Base-by-base conservation (phyloP, 164 flowering plant genomes). In the Aristolochia fimbriata region DNA sequence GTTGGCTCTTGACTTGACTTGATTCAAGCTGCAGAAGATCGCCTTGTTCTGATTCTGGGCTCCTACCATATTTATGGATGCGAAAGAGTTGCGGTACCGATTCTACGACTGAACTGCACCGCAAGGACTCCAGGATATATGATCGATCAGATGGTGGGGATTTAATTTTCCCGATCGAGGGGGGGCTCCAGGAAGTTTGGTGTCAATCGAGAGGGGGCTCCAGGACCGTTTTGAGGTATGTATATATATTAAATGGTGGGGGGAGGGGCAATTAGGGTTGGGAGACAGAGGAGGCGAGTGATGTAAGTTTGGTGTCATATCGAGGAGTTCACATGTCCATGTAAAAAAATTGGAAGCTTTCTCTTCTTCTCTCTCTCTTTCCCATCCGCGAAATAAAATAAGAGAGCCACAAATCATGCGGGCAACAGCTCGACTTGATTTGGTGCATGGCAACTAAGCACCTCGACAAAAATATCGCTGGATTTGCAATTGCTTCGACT, bases 361-460 rank as follows among this genome's bases (percentile, higher is more conserved):
- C 30, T 20, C 56, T 52, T 31, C 10, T 15, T 27, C 53, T 50
- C 53, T n/a, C 20, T 2, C 2, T n/a, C 22, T 50, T 19, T 17
- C 43, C 12, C 43, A 5, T 37, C 43, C 43, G 4, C 43, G 23
- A 23, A 24, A 23, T 52, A 52, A 22, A 52, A 52, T 52, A 52
- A 13, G 14, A 52, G 43, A 37, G 43, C 43, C 43, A 37, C 43
- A 37, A 23, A 22, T 23, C 30, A 22, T 22, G 30, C 15, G 56
- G 16, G 14, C 56, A 23, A 22, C 56, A 50, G 56, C 30, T 52
- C 56, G 27, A 52, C 27, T 22, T 52, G 30, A 52, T 23, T 52
- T 52, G 23, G 14, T 52, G 56, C 56, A 52, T 52, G 56, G 56
- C 56, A 52, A 52, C 30, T 52, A 52, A 52, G 56, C 56, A 52